Conservation (phyloP, 2,329 filamentous ascomycete species). For the Sarocladium kiliense region DNA sequence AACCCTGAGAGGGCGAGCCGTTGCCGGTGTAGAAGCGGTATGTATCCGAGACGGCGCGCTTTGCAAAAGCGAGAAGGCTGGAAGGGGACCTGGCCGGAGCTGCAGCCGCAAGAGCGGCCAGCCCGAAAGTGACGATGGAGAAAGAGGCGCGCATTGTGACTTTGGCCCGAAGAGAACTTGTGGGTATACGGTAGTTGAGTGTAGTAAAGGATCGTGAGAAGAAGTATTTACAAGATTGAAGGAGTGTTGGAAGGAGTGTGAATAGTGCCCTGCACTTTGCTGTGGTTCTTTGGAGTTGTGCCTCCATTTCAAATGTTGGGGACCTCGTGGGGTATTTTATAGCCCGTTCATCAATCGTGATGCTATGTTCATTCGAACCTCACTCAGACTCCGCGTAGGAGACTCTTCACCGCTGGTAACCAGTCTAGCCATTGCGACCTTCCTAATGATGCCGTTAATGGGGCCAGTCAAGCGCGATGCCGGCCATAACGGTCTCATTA, state of each 20-base stretch:
- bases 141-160: background rate
- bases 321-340: background rate
- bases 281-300: background rate
- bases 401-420: too few species aligned
- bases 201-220: background rate
- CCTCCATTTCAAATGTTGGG: background rate
- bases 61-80: background rate
- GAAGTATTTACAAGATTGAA: background rate
- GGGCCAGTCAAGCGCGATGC: background rate
- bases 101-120: conserved; percentile 9
- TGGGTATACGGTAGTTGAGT: too few species aligned
- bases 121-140: conserved; percentile 10
- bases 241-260: background rate
- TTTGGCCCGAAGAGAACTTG: too few species aligned
- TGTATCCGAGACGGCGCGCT: conserved; percentile 11
- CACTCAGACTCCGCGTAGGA: background rate
- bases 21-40: conserved; percentile 18
- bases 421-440: background rate
- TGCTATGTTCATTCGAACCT: background rate
- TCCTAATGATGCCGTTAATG: background rate
- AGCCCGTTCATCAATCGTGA: background rate
- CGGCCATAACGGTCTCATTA: background rate
- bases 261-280: background rate
- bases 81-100: conserved; percentile 8
- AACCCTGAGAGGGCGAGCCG: conserved; percentile 16